Conservation (phyloP, 306 rosid genomes). For the Trichosanthes truncata region DNA sequence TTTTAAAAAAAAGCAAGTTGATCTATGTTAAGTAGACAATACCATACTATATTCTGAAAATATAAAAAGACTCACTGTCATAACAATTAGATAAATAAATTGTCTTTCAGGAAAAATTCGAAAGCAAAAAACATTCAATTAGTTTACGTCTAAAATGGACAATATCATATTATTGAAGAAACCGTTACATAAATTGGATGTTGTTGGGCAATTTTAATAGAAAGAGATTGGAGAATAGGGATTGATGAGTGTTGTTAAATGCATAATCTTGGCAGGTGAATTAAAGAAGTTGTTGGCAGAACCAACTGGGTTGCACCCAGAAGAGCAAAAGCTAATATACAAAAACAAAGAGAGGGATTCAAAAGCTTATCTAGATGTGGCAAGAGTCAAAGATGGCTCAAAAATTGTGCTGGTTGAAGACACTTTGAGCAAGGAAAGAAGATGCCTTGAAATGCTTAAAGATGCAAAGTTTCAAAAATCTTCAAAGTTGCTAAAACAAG, state of each 20-base stretch:
- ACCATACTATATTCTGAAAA: background rate
- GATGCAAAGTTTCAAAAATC: slow-evolving; percentile 39
- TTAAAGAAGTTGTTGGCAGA: slow-evolving; percentile 67
- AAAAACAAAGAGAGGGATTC: slow-evolving; percentile 73
- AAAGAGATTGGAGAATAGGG: background rate
- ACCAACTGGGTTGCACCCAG: slow-evolving; percentile 49
- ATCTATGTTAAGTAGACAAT: background rate
- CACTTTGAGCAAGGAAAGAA: slow-evolving; percentile 40
- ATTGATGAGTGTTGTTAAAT: background rate
- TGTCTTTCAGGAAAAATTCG: background rate
- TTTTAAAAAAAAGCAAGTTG: no score
- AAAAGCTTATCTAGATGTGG: slow-evolving; percentile 54
- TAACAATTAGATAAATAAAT: background rate
- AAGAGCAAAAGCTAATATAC: slow-evolving; percentile 66
- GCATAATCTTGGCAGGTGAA: slow-evolving; percentile 44
- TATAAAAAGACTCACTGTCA: no score
- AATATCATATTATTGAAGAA: background rate
- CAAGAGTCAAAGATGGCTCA: slow-evolving; percentile 58
- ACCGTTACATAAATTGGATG: background rate
- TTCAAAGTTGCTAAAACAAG: slow-evolving; percentile 34
- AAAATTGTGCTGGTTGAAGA: slow-evolving; percentile 57
- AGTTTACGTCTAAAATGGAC: background rate
- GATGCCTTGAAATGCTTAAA: slow-evolving; percentile 38
- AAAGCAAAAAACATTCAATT: background rate
- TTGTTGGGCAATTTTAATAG: background rate